These are phyloP conservation scores for Stephania japonica DNA, from an alignment of 164 flowering plant genomes.

Conservation along the genomic window DNA sequence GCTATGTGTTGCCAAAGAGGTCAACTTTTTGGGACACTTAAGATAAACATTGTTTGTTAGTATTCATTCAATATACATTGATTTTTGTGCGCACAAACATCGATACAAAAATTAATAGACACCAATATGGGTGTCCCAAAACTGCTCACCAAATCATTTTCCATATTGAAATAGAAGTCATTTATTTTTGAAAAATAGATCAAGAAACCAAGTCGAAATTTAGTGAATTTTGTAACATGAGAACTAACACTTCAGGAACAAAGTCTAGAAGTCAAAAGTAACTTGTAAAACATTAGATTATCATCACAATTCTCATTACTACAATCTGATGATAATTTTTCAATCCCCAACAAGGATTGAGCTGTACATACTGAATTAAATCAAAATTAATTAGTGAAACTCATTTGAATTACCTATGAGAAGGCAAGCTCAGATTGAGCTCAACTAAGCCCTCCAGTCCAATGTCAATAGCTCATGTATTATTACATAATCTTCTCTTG, in stretches of 20 bases:
- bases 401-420: background rate
- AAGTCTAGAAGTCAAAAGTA: background rate
- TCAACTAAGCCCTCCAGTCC: background rate
- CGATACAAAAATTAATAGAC: too few species aligned
- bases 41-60: too few species aligned
- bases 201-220: background rate
- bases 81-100: too few species aligned
- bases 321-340: background rate
- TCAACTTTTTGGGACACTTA: too few species aligned
- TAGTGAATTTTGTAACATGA: background rate
- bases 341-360: background rate
- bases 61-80: too few species aligned
- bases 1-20: too few species aligned
- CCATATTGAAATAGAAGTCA: too few species aligned
- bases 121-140: too few species aligned
- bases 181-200: too few species aligned
- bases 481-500: background rate
- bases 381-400: background rate
- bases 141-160: too few species aligned
- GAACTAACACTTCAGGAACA: background rate
- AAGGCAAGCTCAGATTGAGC: background rate
- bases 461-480: background rate
- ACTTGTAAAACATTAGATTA: too few species aligned
- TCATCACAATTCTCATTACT: background rate
- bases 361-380: background rate